Evolutionary conservation across 352 stramenopile species (phyloP).

Genomic region (Phytophthora ohioensis): DNA sequence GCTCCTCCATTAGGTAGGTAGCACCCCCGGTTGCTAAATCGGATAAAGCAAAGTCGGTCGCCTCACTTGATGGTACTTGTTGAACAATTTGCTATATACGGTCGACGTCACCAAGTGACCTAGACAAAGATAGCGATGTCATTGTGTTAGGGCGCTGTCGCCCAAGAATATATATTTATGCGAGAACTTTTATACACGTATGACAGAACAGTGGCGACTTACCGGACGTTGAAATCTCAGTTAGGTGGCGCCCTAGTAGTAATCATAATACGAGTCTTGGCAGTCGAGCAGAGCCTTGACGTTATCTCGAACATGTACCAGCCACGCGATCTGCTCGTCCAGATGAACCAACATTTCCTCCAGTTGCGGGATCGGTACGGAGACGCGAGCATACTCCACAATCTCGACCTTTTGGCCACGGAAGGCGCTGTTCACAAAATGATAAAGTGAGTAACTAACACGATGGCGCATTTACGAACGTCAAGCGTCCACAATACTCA

Average conservation of each 20-base stretch:
- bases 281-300: conserved; percentile 78
- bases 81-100: conserved; percentile 15
- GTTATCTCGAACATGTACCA: conserved; percentile 80
- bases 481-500: conserved; percentile 34
- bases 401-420: conserved; percentile 85
- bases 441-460: conserved; percentile 6
- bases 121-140: conserved; percentile 27
- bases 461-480: no score
- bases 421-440: conserved; percentile 53
- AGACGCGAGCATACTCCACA: conserved; percentile 72
- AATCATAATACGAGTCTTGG: conserved; percentile 51
- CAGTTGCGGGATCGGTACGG: conserved; percentile 75
- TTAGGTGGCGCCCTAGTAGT: conserved; percentile 25
- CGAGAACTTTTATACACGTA: conserved; percentile 22
- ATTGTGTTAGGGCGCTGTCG: not conserved
- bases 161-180: conserved; percentile 32
- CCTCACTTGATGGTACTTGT: not conserved
- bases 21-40: no score
- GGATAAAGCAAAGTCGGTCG: no score
- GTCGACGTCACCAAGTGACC: not conserved
- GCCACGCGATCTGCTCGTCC: conserved; percentile 68
- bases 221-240: not conserved
- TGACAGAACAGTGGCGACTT: conserved; percentile 13
- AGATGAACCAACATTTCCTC: conserved; percentile 82
- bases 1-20: no score